Conservation (phyloP, 305 asterid species). For the Rubia balearica region DNA sequence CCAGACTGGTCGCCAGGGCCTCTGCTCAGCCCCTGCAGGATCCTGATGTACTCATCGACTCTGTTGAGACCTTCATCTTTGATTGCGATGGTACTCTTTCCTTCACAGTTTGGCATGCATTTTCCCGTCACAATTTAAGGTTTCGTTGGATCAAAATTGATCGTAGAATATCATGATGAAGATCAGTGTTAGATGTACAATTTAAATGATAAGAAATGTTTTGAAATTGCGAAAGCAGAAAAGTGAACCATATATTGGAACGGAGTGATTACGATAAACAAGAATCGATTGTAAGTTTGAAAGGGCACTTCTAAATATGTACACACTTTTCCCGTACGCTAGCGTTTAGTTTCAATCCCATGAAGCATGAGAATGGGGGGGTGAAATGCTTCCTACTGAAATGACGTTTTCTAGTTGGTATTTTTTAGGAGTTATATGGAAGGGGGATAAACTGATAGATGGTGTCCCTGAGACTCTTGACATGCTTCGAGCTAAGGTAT, state of each 20-base stretch:
- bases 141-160: background rate
- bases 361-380: background rate
- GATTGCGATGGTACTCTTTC: slow-evolving; percentile 76
- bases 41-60: slow-evolving; percentile 64
- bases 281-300: background rate
- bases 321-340: background rate
- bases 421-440: slow-evolving; percentile 93
- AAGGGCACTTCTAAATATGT: background rate
- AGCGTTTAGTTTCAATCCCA: background rate
- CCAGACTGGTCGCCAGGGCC: slow-evolving; percentile 43
- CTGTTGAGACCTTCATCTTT: slow-evolving; percentile 88
- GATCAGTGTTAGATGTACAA: background rate
- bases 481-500: slow-evolving; percentile 86
- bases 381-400: background rate
- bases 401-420: slow-evolving; percentile 6
- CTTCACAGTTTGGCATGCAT: background rate
- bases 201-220: background rate
- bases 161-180: background rate
- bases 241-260: background rate
- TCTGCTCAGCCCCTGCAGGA: slow-evolving; percentile 67
- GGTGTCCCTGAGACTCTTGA: slow-evolving; percentile 99
- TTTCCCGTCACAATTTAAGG: background rate
- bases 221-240: background rate
- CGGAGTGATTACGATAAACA: background rate
- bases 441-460: slow-evolving; percentile 87